Evolutionary conservation across 2,329 filamentous ascomycete genomes (phyloP).

Genomic region (Aureobasidium sp.): DNA sequence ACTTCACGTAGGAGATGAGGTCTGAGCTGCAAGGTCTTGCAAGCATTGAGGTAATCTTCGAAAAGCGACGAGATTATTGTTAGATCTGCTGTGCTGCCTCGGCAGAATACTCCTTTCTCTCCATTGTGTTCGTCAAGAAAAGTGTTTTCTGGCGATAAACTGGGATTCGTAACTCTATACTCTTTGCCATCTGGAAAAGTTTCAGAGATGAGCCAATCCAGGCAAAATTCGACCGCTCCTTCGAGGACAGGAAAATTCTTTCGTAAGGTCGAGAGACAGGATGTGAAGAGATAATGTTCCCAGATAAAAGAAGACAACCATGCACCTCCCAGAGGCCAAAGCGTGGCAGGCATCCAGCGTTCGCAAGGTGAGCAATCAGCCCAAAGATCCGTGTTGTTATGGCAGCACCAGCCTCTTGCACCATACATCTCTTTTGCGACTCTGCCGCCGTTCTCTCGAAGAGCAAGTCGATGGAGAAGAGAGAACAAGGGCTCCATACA

Average conservation of each 20-base stretch:
- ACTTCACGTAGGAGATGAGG: neutral
- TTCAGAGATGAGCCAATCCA: neutral
- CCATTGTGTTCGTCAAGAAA: neutral
- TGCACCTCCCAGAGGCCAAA: conserved; percentile 23
- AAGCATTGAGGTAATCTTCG: neutral
- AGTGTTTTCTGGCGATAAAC: neutral
- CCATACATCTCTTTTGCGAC: conserved; percentile 15
- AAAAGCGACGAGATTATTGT: neutral
- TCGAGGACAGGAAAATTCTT: neutral
- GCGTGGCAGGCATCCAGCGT: conserved; percentile 19
- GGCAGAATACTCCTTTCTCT: neutral
- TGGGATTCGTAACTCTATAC: neutral
- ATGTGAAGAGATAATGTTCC: conserved; percentile 7
- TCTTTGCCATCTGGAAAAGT: neutral
- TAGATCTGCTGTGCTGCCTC: neutral
- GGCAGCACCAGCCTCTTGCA: conserved; percentile 20
- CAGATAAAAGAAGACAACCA: conserved; percentile 19
- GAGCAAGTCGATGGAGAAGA: conserved; percentile 29
- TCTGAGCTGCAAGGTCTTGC: neutral
- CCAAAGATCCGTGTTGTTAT: conserved; percentile 24
- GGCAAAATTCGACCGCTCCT: neutral
- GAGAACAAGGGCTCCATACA: conserved; percentile 35
- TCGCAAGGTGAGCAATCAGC: conserved; percentile 21
- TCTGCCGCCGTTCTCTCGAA: conserved; percentile 21
- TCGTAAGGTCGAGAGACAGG: neutral